These are phyloP conservation scores for Microdochium bolleyi DNA, from an alignment of 2,329 filamentous ascomycete species.

Conservation along the genomic window DNA sequence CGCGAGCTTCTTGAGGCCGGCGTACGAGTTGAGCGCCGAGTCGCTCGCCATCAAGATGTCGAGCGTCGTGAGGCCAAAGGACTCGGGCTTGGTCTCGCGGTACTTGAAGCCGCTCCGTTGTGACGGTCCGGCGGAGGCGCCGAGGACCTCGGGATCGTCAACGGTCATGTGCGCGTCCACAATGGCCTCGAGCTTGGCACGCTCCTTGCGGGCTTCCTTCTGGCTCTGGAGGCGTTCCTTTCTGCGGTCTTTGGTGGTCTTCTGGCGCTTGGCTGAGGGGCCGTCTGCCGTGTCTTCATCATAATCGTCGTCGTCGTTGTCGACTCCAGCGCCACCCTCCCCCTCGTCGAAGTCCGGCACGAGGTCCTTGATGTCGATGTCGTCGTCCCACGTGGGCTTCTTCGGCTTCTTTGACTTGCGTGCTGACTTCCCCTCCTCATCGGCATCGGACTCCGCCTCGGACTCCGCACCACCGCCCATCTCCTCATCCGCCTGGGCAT, in stretches of 20 bases:
- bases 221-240: constrained; percentile 51
- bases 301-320: constrained; percentile 26
- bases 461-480: neutral
- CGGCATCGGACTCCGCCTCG: constrained; percentile 48
- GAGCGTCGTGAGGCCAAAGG: constrained; percentile 79
- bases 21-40: constrained; percentile 78
- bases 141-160: constrained; percentile 53
- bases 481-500: constrained; percentile 55
- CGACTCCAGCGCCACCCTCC: constrained; percentile 36
- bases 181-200: constrained; percentile 75
- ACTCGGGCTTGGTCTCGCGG: constrained; percentile 83
- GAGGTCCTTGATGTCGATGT: constrained; percentile 93
- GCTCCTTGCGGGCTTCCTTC: constrained; percentile 71
- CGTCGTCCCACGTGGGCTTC: constrained; percentile 91
- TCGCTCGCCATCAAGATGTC: constrained; percentile 90
- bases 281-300: constrained; percentile 32
- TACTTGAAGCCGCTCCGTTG: constrained; percentile 64
- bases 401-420: constrained; percentile 47
- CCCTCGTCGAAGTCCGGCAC: constrained; percentile 78
- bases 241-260: constrained; percentile 52
- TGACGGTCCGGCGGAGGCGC: constrained; percentile 9
- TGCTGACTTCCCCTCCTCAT: constrained; percentile 46
- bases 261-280: constrained; percentile 45
- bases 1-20: constrained; percentile 89
- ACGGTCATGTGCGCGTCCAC: constrained; percentile 77